Evolutionary conservation across 1,139 yeast species (phyloP), one percentile per base, ranked within the genome.

Genomic region (Yamadazyma diospyri): DNA sequence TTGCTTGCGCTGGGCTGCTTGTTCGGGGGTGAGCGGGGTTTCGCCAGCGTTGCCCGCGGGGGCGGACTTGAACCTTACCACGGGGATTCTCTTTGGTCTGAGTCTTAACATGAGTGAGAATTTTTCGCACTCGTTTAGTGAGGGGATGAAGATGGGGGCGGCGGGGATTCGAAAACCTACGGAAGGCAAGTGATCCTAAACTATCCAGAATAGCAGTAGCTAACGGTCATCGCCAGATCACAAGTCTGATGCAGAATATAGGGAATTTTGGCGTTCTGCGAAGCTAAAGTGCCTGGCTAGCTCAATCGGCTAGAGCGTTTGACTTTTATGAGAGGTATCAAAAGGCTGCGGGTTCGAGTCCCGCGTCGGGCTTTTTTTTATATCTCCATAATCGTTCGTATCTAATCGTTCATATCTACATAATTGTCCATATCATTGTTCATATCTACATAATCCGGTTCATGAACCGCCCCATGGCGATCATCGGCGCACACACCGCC

Each of bases 401-500:
- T n/a, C n/a, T n/a, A n/a, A n/a, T n/a, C n/a, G n/a, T n/a, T n/a
- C n/a, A n/a, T n/a, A n/a, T n/a, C n/a, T n/a, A n/a, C n/a, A n/a
- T n/a, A n/a, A n/a, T n/a, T n/a, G n/a, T n/a, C n/a, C n/a, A n/a
- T n/a, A n/a, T n/a, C 20, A 9, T 7, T 18, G 20, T 18, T 18
- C 20, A 18, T 23, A 9, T 25, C 40, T 47, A 57, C 57, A 66
- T 61, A 22, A 67, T 57, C 34, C 64, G 52, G 44, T 66, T 67
- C 72, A 68, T 63, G 39, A 68, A 59, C 35, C 66, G 43, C 3
- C 74, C 73, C 50, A 68, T 53, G 4, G 74, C 73, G 16, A 68
- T 66, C 66, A 69, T 63, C 4, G 74, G 75, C 2, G 73, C 71
- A 55, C 74, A 69, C 5, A 69, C 48, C 0, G 75, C 72, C 39